Conservation (phyloP, 805 yeast genomes). For the Blastobotrys parvus region DNA sequence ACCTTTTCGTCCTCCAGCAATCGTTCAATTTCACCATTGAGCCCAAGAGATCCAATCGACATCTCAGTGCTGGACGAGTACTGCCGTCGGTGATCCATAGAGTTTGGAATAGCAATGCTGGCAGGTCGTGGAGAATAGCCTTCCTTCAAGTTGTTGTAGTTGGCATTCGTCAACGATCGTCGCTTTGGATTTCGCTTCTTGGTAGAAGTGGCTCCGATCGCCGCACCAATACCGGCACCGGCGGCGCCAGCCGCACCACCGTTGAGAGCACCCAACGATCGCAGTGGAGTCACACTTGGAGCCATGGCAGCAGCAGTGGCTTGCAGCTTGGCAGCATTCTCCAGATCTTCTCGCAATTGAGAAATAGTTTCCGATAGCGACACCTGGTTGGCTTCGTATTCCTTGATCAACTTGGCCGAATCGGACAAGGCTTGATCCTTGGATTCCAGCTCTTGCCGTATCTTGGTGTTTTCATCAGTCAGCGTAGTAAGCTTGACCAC, state of each 20-base stretch:
- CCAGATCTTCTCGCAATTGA: slow-evolving; percentile 40
- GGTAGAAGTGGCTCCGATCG: too few species aligned
- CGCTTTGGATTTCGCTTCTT: slow-evolving; percentile 26
- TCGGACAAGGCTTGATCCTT: slow-evolving; percentile 20
- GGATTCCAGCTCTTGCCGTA: slow-evolving; percentile 21
- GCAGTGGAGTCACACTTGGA: slow-evolving; percentile 23
- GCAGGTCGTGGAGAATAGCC: slow-evolving; percentile 26
- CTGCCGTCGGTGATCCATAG: slow-evolving; percentile 37
- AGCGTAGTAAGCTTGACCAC: slow-evolving; percentile 24
- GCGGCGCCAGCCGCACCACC: slow-evolving; percentile 16
- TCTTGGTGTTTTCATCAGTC: slow-evolving; percentile 20
- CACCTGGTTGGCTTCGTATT: slow-evolving; percentile 15
- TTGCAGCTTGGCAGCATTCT: slow-evolving; percentile 30
- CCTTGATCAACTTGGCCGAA: slow-evolving; percentile 23
- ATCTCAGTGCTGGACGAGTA: slow-evolving; percentile 40
- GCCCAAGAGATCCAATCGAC: slow-evolving; percentile 33
- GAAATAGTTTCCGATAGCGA: slow-evolving; percentile 18
- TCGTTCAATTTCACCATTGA: slow-evolving; percentile 27
- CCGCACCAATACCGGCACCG: too few species aligned
- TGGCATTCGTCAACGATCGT: slow-evolving; percentile 20
- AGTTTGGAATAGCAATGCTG: slow-evolving; percentile 20
- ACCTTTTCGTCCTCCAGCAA: slow-evolving; percentile 26
- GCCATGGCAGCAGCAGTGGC: slow-evolving; percentile 28
- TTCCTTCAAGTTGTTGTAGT: slow-evolving; percentile 12
- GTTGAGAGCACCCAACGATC: slow-evolving; percentile 21